Conservation (phyloP, 2,329 filamentous ascomycete genomes). For the Pyrenophora teres region DNA sequence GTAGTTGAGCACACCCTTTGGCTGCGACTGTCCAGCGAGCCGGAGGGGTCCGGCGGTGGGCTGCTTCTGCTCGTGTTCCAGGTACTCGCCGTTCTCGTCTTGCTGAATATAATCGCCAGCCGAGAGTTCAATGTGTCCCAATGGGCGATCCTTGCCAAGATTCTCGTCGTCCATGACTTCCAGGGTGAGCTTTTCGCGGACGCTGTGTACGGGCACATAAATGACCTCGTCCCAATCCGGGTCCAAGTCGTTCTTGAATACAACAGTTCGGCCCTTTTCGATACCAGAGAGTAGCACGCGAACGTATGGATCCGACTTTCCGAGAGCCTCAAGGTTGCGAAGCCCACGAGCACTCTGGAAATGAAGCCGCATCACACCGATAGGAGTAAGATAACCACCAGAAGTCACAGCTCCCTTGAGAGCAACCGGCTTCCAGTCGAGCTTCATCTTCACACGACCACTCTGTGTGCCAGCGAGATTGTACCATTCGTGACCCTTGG, state of each 20-base stretch:
- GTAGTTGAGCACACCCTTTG: slow-evolving; percentile 82
- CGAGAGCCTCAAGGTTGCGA: slow-evolving; percentile 90
- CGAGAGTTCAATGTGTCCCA: slow-evolving; percentile 79
- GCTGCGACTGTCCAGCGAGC: slow-evolving; percentile 71
- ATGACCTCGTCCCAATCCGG: slow-evolving; percentile 95
- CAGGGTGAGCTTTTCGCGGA: slow-evolving; percentile 79
- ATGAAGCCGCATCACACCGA: slow-evolving; percentile 94
- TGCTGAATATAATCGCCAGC: slow-evolving; percentile 79
- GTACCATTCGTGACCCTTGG: slow-evolving; percentile 96
- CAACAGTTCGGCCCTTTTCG: slow-evolving; percentile 89
- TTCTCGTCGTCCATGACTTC: slow-evolving; percentile 98
- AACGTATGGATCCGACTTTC: slow-evolving; percentile 95
- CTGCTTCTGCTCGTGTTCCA: slow-evolving; percentile 76
- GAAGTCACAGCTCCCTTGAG: slow-evolving; percentile 77
- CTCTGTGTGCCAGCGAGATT: slow-evolving; percentile 79
- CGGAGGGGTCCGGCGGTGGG: slow-evolving; percentile 70
- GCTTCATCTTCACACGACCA: slow-evolving; percentile 85
- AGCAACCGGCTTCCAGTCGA: slow-evolving; percentile 94
- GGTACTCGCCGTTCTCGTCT: slow-evolving; percentile 78
- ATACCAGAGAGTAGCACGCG: slow-evolving; percentile 88
- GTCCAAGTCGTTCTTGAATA: slow-evolving; percentile 92
- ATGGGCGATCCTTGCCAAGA: slow-evolving; percentile 84
- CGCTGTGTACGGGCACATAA: slow-evolving; percentile 86
- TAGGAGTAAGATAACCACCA: slow-evolving; percentile 88
- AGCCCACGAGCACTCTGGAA: slow-evolving; percentile 82